A percentile compares a stretch with the other conserved stretches of the same genome.
Conservation (phyloP, 352 stramenopile species). For the Pythium diclinum region DNA sequence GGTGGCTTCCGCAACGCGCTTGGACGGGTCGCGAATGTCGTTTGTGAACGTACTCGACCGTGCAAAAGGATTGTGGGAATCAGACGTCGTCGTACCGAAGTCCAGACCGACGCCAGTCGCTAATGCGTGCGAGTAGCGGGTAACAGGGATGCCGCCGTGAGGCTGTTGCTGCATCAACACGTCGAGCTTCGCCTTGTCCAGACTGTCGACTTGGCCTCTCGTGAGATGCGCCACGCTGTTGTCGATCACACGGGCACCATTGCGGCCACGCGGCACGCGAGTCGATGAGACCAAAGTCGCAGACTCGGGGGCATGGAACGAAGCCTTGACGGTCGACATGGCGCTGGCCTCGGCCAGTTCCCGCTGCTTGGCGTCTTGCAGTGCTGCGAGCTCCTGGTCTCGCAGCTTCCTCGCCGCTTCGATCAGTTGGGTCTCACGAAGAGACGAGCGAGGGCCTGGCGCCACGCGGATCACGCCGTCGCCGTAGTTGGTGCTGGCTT, state of each 20-base stretch:
- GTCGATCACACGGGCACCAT: conserved; percentile 50
- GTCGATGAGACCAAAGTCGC: conserved; percentile 11
- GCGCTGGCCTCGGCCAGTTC: conserved; percentile 7
- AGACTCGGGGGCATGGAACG: conserved; percentile 15
- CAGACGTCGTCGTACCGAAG: conserved; percentile 49
- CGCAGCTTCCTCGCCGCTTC: conserved; percentile 41
- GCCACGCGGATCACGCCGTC: conserved; percentile 33
- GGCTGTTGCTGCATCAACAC: conserved; percentile 30
- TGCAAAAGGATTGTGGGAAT: conserved; percentile 56
- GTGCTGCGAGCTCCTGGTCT: conserved; percentile 31
- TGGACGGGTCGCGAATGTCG: conserved; percentile 58
- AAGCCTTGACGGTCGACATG: conserved; percentile 13
- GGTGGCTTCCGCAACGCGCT: conserved; percentile 64
- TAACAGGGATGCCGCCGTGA: conserved; percentile 36
- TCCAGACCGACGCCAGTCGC: conserved; percentile 52
- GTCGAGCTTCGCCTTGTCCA: conserved; percentile 69
- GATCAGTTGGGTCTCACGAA: conserved; percentile 40
- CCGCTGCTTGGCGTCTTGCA: conserved; percentile 29
- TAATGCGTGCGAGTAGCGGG: conserved; percentile 68
- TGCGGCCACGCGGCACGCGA: conserved; percentile 51
- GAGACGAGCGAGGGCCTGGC: conserved; percentile 39
- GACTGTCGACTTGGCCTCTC: conserved; percentile 62
- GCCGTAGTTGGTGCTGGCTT: conserved; percentile 49
- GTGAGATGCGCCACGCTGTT: conserved; percentile 55
- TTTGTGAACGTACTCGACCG: conserved; percentile 74